These are phyloP conservation scores for Diaporthe velutina DNA, from an alignment of 2,329 filamentous ascomycete genomes.

Conservation along the genomic window DNA sequence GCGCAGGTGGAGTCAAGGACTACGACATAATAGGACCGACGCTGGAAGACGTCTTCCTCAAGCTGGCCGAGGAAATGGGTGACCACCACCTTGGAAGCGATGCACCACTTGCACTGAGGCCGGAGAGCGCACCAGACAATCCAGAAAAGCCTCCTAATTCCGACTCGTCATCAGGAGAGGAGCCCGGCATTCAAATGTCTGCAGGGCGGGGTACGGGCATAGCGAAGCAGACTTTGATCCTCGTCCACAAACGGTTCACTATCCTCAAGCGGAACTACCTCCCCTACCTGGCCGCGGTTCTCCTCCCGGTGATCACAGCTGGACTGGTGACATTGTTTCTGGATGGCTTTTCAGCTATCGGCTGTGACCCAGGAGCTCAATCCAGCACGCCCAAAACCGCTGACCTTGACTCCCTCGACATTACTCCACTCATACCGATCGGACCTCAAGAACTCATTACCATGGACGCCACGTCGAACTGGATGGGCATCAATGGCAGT, in stretches of 20 bases:
- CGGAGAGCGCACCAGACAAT: constrained; percentile 32
- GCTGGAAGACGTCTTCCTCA: constrained; percentile 92
- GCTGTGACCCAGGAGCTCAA: constrained; percentile 65
- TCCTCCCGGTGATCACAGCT: constrained; percentile 84
- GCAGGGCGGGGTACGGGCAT: constrained; percentile 35
- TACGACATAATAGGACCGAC: constrained; percentile 91
- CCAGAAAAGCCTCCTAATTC: constrained; percentile 24
- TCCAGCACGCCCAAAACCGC: constrained; percentile 32
- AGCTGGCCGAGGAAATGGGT: constrained; percentile 83
- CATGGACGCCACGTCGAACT: constrained; percentile 35
- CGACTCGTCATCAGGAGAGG: constrained; percentile 31
- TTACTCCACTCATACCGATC: constrained; percentile 54
- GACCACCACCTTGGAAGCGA: constrained; percentile 53
- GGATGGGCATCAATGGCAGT: constrained; percentile 32
- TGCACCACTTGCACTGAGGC: constrained; percentile 36
- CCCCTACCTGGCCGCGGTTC: constrained; percentile 79
- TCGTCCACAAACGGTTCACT: constrained; percentile 83
- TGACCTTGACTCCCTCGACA: constrained; percentile 41
- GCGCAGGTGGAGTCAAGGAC: constrained; percentile 75
- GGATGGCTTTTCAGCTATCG: constrained; percentile 60
- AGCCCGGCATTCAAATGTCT: constrained; percentile 33
- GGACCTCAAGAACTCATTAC: constrained; percentile 53
- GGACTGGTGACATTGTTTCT: constrained; percentile 85
- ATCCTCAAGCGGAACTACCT: constrained; percentile 84
- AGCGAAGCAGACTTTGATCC: constrained; percentile 73